These are phyloP conservation scores for Bauhinia variegata DNA, from an alignment of 306 rosid species.

Conservation along the genomic window DNA sequence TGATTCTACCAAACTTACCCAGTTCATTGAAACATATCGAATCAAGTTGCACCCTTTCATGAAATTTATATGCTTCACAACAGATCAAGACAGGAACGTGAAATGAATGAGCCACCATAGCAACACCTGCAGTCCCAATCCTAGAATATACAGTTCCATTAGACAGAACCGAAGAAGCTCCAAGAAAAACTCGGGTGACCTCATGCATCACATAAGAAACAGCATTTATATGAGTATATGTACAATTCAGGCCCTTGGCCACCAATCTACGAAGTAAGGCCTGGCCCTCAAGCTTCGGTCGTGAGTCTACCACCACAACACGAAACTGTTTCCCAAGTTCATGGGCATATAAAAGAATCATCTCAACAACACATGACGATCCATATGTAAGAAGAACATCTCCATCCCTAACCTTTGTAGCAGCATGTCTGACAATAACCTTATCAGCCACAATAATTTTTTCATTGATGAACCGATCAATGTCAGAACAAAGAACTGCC, in stretches of 20 bases:
- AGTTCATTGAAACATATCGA: slow-evolving; percentile 87
- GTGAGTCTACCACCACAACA: slow-evolving; percentile 86
- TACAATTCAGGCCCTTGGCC: slow-evolving; percentile 72
- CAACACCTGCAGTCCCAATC: slow-evolving; percentile 88
- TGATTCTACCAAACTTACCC: slow-evolving; percentile 49
- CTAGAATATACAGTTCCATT: slow-evolving; percentile 92
- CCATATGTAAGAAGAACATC: slow-evolving; percentile 90
- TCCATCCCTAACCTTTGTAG: slow-evolving; percentile 72
- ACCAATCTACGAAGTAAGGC: slow-evolving; percentile 70
- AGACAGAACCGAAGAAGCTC: slow-evolving; percentile 73
- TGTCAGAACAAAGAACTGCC: slow-evolving; percentile 66
- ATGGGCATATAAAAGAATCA: slow-evolving; percentile 70
- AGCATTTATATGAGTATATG: slow-evolving; percentile 82
- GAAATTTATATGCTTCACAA: slow-evolving; percentile 94
- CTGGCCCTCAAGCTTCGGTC: slow-evolving; percentile 87
- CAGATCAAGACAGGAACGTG: slow-evolving; percentile 82
- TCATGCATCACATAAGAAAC: slow-evolving; percentile 84
- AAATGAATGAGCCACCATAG: slow-evolving; percentile 91
- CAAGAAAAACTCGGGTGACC: slow-evolving; percentile 79
- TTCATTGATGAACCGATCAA: slow-evolving; percentile 68
- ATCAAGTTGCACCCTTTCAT: slow-evolving; percentile 95
- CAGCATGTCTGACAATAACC: slow-evolving; percentile 80
- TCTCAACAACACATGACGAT: slow-evolving; percentile 73
- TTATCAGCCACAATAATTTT: slow-evolving; percentile 81
- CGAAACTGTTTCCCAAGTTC: slow-evolving; percentile 76